Conservation (phyloP, 2,329 filamentous ascomycete species). For the Alternaria arbusti region DNA sequence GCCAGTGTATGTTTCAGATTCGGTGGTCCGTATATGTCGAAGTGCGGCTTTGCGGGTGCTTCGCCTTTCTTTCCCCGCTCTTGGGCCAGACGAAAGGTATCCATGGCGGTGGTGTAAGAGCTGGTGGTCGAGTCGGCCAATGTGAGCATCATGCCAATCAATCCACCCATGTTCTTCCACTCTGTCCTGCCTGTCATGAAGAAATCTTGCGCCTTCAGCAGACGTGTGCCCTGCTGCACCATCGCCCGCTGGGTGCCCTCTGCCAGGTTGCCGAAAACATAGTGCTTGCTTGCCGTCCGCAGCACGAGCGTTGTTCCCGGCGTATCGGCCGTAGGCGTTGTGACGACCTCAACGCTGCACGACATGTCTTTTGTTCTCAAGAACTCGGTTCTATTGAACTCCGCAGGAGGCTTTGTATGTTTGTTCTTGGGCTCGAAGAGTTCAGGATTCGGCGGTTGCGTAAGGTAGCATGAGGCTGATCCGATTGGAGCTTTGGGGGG, state of each 20-base stretch:
- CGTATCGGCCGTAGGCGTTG: constrained; percentile 86
- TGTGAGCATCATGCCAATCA: constrained; percentile 85
- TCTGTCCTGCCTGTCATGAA: constrained; percentile 81
- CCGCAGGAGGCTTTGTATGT: not conserved
- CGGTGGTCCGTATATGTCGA: constrained; percentile 74
- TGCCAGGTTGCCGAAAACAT: constrained; percentile 80
- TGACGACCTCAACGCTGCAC: constrained; percentile 75
- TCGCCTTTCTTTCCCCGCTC: constrained; percentile 18
- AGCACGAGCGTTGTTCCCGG: constrained; percentile 78
- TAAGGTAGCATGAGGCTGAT: constrained; percentile 1
- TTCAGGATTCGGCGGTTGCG: constrained; percentile 15
- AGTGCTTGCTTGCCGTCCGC: constrained; percentile 74
- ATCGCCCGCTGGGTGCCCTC: constrained; percentile 86
- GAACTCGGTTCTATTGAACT: not conserved
- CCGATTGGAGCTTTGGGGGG: not conserved
- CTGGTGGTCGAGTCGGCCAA: constrained; percentile 71
- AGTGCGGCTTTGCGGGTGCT: constrained; percentile 32
- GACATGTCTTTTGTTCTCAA: constrained; percentile 63
- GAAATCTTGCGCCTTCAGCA: constrained; percentile 74
- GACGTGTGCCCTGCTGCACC: constrained; percentile 68
- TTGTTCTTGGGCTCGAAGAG: not conserved
- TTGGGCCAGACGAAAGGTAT: constrained; percentile 28
- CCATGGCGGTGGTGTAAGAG: constrained; percentile 55
- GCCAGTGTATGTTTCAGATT: constrained; percentile 83
- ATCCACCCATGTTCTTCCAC: constrained; percentile 79